Conservation (phyloP, 2,329 filamentous ascomycete genomes). For the Epichloe baconii region DNA sequence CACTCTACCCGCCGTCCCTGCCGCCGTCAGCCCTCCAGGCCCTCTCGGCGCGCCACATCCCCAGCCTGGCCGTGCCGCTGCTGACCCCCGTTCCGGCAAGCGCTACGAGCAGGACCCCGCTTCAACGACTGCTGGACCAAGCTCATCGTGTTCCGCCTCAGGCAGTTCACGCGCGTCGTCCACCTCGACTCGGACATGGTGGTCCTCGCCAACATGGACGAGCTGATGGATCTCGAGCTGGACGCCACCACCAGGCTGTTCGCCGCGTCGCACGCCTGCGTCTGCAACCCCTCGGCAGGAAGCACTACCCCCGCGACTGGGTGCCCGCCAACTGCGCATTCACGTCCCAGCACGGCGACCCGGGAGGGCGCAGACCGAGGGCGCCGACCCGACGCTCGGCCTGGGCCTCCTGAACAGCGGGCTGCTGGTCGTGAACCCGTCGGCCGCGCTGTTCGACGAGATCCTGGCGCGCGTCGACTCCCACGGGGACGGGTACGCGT, state of each 20-base stretch:
- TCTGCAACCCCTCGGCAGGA: constrained; percentile 68
- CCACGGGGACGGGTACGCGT: constrained; percentile 35
- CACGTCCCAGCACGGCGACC: constrained; percentile 36
- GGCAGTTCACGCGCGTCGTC: constrained; percentile 66
- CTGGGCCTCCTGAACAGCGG: constrained; percentile 36
- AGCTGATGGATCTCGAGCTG: constrained; percentile 72
- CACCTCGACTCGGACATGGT: constrained; percentile 87
- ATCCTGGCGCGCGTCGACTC: constrained; percentile 39
- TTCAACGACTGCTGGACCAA: constrained; percentile 91
- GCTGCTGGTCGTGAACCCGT: constrained; percentile 44
- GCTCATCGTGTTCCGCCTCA: constrained; percentile 63
- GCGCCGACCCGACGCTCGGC: constrained; percentile 29
- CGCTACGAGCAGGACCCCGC: constrained; percentile 64
- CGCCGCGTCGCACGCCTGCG: constrained; percentile 71
- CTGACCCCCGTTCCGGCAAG: constrained; percentile 52
- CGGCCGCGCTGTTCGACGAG: constrained; percentile 29
- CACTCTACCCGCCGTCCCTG: constrained; percentile 70
- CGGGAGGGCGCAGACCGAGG: constrained; percentile 32
- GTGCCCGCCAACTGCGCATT: constrained; percentile 44
- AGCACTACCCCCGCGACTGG: constrained; percentile 69
- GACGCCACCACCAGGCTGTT: constrained; percentile 45
- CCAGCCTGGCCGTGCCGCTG: constrained; percentile 56
- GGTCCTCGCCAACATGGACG: constrained; percentile 74
- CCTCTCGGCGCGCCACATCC: constrained; percentile 55
- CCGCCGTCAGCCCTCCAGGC: constrained; percentile 54